A percentile compares a stretch with the other conserved stretches of the same genome.
phyloP scores from a whole-genome alignment of 2,329 filamentous ascomycete genomes.

The Exophiala spinifera region DNA sequence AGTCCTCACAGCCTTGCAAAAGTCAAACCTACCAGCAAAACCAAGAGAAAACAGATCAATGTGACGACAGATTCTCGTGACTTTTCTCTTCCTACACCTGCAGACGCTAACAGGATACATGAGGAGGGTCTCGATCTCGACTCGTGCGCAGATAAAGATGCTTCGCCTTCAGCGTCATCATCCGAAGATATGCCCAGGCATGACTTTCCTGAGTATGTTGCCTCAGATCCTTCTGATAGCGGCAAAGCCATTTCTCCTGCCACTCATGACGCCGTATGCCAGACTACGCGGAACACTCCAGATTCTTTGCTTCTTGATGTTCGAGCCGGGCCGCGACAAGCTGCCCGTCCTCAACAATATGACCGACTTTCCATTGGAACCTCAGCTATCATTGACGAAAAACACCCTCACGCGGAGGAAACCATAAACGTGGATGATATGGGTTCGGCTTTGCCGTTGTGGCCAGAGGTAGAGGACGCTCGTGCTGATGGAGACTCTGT shows the following conservation, averaged over 20 bases:
- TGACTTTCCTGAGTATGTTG: too few relatives aligned
- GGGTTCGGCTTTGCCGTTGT: neutral
- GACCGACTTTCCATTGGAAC: slow-evolving; percentile 9
- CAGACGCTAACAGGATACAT: too few relatives aligned
- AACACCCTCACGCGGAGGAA: slow-evolving; percentile 4
- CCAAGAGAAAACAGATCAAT: too few relatives aligned
- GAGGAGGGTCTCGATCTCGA: too few relatives aligned
- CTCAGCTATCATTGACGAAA: slow-evolving; percentile 7
- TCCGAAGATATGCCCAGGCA: too few relatives aligned
- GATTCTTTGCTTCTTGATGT: too few relatives aligned
- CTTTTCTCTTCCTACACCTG: too few relatives aligned
- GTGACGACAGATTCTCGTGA: too few relatives aligned
- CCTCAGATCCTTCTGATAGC: neutral
- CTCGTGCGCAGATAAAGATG: too few relatives aligned
- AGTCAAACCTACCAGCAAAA: too few relatives aligned
- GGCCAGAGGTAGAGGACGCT: neutral
- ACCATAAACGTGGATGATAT: slow-evolving; percentile 6
- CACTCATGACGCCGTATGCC: neutral
- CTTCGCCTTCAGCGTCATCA: too few relatives aligned
- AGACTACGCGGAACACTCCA: neutral
- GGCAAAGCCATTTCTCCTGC: neutral
- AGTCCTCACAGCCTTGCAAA: too few relatives aligned
- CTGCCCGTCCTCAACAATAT: neutral
- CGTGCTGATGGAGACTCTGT: neutral
- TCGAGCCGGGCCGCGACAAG: neutral